Evolutionary conservation across 257 asterid species (phyloP).

Genomic region (Solanum arcanum): DNA sequence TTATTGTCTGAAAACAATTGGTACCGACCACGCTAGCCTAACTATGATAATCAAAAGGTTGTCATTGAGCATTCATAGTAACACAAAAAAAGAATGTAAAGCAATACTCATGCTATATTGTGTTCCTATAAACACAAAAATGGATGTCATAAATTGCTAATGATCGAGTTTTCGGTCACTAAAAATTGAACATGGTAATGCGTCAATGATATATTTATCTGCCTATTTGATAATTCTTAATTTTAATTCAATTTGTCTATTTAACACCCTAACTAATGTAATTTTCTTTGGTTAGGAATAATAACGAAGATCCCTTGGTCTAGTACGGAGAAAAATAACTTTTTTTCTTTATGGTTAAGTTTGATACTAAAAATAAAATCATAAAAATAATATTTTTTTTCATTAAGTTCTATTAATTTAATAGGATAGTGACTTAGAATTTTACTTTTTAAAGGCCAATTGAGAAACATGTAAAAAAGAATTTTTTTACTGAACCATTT

Average conservation of each 20-base stretch:
- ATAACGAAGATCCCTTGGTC: not conserved
- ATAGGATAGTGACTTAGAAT: no score
- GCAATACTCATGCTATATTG: no score
- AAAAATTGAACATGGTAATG: not conserved
- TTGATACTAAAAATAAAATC: no score
- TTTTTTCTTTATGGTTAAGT: no score
- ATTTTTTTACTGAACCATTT: no score
- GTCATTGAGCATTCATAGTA: not conserved
- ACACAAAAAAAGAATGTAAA: not conserved
- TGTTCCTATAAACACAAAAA: no score
- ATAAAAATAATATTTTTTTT: no score
- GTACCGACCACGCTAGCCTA: not conserved
- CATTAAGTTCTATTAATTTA: no score
- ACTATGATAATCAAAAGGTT: not conserved
- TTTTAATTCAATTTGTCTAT: no score
- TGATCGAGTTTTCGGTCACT: not conserved
- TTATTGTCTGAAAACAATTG: not conserved
- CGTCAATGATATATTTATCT: not conserved
- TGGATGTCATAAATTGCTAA: not conserved
- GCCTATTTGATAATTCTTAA: not conserved
- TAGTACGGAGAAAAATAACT: not conserved
- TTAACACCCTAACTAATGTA: not conserved
- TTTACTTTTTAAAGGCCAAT: no score
- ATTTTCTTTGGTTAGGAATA: not conserved
- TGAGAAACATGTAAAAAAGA: no score